Percentiles rank a stretch among this genome's conserved stretches.
phyloP scores from a whole-genome alignment of 1,284 basidiomycete genomes.

The Ganoderma sinense region DNA sequence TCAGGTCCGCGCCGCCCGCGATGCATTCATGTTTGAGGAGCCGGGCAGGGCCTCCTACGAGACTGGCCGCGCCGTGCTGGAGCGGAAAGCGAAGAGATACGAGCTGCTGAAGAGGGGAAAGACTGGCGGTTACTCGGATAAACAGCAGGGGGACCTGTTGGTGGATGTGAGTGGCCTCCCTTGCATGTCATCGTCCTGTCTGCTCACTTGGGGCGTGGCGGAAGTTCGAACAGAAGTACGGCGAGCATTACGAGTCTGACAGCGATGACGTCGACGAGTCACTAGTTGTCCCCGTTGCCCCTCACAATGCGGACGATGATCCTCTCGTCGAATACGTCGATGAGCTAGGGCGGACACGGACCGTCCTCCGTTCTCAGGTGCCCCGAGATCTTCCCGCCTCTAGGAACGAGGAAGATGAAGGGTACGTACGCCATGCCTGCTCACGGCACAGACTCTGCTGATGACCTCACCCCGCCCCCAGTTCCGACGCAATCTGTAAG shows the following conservation, averaged over 20 bases:
- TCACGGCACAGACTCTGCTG: neutral
- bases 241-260: slow-evolving; percentile 60
- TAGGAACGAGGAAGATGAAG: slow-evolving; percentile 33
- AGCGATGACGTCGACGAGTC: slow-evolving; percentile 82
- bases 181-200: neutral
- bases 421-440: slow-evolving; percentile 27
- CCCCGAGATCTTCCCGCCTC: slow-evolving; percentile 63
- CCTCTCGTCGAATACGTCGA: slow-evolving; percentile 87
- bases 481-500: slow-evolving; percentile 62
- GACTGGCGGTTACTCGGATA: slow-evolving; percentile 79
- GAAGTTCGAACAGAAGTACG: slow-evolving; percentile 78
- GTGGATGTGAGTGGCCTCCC: slow-evolving; percentile 76
- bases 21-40: slow-evolving; percentile 67
- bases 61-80: slow-evolving; percentile 69
- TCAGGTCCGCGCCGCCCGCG: slow-evolving; percentile 62
- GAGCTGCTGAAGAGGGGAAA: slow-evolving; percentile 84
- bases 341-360: slow-evolving; percentile 53
- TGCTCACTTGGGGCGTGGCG: neutral
- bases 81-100: slow-evolving; percentile 86
- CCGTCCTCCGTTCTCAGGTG: slow-evolving; percentile 68
- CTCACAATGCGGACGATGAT: slow-evolving; percentile 64
- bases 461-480: slow-evolving; percentile 35
- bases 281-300: slow-evolving; percentile 58
- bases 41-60: slow-evolving; percentile 75
- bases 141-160: slow-evolving; percentile 76